Conservation (phyloP, 139 green algal genomes). For the Coelastrella sp. region DNA sequence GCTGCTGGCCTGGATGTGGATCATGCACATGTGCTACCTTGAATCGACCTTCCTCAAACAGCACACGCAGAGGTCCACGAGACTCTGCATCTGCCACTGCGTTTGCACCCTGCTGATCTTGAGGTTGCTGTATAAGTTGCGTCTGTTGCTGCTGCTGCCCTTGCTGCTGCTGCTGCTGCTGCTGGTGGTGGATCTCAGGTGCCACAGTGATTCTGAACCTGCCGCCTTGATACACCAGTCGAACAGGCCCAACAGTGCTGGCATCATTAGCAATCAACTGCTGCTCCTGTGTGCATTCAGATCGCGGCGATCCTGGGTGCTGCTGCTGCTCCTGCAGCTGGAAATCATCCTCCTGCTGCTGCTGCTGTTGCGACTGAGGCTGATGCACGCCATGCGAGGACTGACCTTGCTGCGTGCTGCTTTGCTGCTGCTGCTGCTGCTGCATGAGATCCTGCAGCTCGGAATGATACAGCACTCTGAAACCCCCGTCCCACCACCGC, state of each 20-base stretch:
- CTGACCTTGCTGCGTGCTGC: no score
- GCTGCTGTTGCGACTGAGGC: conserved; percentile 9
- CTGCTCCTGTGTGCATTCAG: not conserved
- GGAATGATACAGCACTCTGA: not conserved
- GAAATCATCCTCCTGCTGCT: not conserved
- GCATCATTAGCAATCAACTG: not conserved
- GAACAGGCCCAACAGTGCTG: not conserved
- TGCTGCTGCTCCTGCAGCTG: not conserved
- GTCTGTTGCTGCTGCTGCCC: not conserved
- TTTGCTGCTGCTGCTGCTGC: no score
- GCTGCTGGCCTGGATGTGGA: not conserved
- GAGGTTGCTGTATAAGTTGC: no score
- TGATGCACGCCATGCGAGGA: no score
- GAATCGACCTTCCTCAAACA: no score
- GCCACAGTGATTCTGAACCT: not conserved
- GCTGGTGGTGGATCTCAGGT: not conserved
- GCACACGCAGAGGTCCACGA: no score
- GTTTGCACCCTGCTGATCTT: no score
- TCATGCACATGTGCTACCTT: no score
- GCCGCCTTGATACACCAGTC: not conserved
- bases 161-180: not conserved
- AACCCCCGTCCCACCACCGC: not conserved
- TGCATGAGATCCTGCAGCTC: no score
- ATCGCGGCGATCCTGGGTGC: not conserved
- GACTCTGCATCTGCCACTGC: no score